Conservation (phyloP, 2,329 filamentous ascomycete species). For the Calonectria naviculata region DNA sequence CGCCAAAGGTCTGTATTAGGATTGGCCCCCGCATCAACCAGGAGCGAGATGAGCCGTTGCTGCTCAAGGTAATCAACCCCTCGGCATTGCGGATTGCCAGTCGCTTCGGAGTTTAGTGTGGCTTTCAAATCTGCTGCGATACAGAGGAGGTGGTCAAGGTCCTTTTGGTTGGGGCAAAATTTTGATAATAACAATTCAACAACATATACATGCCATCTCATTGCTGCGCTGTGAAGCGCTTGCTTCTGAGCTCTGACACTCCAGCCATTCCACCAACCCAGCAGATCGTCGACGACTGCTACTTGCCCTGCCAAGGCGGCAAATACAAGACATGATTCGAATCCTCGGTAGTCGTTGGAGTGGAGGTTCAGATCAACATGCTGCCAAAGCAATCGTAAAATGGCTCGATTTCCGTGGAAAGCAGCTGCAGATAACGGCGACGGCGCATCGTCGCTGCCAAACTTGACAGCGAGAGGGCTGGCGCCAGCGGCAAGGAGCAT, state of each 20-base stretch:
- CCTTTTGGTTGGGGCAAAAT: neutral
- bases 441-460: neutral
- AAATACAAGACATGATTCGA: neutral
- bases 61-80: neutral
- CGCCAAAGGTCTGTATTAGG: neutral
- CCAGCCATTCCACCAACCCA: neutral
- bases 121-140: neutral
- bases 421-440: neutral
- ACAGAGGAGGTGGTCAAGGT: neutral
- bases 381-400: neutral
- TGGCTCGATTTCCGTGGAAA: neutral
- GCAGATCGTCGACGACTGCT: neutral
- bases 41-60: neutral
- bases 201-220: neutral
- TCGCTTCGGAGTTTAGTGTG: neutral
- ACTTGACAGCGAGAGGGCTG: neutral
- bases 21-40: neutral
- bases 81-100: neutral
- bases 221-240: neutral
- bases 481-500: neutral
- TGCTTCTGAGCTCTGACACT: neutral
- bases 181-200: neutral
- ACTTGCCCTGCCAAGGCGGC: neutral
- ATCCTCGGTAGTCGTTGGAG: neutral
- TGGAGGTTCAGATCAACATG: neutral